Percentiles rank a stretch among this genome's conserved stretches.
Evolutionary conservation across 176 grass and related monocot genomes (phyloP).

Genomic region (Juncus effusus): DNA sequence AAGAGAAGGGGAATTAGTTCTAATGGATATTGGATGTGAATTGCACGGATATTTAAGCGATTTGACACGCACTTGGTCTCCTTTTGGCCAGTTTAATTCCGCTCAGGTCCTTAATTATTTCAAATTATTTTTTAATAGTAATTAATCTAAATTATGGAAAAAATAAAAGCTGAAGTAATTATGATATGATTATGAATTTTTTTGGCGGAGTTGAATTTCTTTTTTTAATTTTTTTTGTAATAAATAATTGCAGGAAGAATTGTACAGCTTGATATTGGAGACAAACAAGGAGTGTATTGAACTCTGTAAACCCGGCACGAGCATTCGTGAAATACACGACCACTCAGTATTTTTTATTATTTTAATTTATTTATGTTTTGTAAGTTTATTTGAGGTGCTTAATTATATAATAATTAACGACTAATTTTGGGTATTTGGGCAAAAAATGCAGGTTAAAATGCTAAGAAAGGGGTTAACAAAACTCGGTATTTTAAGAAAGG

Average conservation of each 20-base stretch:
- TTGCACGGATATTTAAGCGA: conserved; percentile 96
- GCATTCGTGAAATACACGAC: conserved; percentile 65
- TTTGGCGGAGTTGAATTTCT: too few species aligned
- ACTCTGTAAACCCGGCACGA: conserved; percentile 82
- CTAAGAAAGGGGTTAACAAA: conserved; percentile 79
- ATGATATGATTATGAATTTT: too few species aligned
- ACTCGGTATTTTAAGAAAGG: conserved; percentile 61
- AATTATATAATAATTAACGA: conserved; percentile 1
- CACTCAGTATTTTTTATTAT: conserved; percentile 54
- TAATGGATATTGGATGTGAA: conserved; percentile 98
- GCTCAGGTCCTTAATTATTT: conserved; percentile 56
- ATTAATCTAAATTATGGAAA: conserved; percentile 3
- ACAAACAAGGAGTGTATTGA: conserved; percentile 95
- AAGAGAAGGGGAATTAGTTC: conserved; percentile 68
- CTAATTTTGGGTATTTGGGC: background rate
- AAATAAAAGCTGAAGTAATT: background rate
- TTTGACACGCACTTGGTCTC: conserved; percentile 79
- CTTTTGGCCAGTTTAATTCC: conserved; percentile 70
- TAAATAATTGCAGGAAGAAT: conserved; percentile 54
- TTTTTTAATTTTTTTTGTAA: background rate
- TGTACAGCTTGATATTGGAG: conserved; percentile 90
- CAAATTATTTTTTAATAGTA: background rate
- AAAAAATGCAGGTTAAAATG: conserved; percentile 53
- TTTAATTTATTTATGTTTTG: background rate
- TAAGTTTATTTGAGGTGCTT: background rate